phyloP scores from a whole-genome alignment of 495 filamentous ascomycete genomes.

The Penicillium herquei region DNA sequence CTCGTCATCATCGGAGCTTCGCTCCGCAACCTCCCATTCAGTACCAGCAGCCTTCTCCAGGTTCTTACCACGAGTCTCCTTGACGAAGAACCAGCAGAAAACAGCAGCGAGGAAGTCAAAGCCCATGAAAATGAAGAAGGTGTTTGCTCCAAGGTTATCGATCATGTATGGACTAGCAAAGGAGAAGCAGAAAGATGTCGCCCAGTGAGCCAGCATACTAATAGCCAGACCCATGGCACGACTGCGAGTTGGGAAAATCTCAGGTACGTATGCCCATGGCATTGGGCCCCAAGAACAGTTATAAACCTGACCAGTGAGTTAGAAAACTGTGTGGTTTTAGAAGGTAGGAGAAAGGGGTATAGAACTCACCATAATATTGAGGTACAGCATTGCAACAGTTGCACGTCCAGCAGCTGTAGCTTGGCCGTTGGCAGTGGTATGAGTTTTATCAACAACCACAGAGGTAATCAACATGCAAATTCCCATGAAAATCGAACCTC shows the following conservation, averaged over 20 bases:
- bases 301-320: constrained; percentile 14
- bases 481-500: constrained; percentile 28
- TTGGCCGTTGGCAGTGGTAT: constrained; percentile 15
- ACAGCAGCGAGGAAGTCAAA: constrained; percentile 20
- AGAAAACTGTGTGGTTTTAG: neutral
- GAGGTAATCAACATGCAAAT: constrained; percentile 26
- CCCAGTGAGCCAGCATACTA: constrained; percentile 30
- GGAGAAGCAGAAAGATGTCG: constrained; percentile 29
- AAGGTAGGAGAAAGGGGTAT: neutral
- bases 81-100: constrained; percentile 28
- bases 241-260: constrained; percentile 30
- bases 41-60: constrained; percentile 25
- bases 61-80: constrained; percentile 27
- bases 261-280: constrained; percentile 26
- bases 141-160: constrained; percentile 22
- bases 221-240: constrained; percentile 26
- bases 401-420: constrained; percentile 22
- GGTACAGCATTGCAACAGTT: constrained; percentile 25
- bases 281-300: constrained; percentile 27
- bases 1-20: constrained; percentile 17
- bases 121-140: constrained; percentile 29
- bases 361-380: constrained; percentile 23
- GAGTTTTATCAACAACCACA: constrained; percentile 21
- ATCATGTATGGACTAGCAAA: constrained; percentile 31
- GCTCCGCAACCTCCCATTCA: constrained; percentile 26